Base-by-base conservation (phyloP, 2,329 filamentous ascomycete species). In the Sarocladium oryzae region DNA sequence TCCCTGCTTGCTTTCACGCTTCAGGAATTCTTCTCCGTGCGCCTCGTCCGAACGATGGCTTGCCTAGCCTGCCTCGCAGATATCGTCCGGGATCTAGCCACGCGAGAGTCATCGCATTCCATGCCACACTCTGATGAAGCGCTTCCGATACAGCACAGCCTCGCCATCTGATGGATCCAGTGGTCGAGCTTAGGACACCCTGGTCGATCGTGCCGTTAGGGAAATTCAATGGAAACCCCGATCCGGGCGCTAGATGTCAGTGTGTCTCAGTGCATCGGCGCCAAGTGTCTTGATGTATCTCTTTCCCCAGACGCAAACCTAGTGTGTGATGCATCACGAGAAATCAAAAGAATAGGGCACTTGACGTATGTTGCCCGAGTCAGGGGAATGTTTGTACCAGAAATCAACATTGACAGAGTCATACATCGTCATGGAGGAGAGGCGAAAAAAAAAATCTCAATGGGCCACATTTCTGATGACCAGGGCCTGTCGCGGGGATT, bases 201-300 rank as follows among this genome's bases (percentile, higher is more conserved):
- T 37, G 30, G 46, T 49, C 46, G 46, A 49, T 49, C 46, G 46
- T 36, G 21, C 46, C 30, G 46, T 49, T 49, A 49, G 32, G 46
- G 15, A 37, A 36, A 49, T 36, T 36, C 28, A 4, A n/a, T 37
- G 30, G 46, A 26, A 36, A 5, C 9, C 46, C 33, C 46, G 46
- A 49, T 49, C 32, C 46, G 46, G 33, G 26, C 43, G 26, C 43
- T 48, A 48, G 43, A 18, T 23, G 26, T n/a, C 43, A 48, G 43
- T 18, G 24, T 48, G 43, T 48, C 43, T 48, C 43, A 48, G 43
- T 48, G 43, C 26, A 48, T 48, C 43, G 43, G 43, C 26, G 43
- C 43, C 43, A 48, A 48, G 43, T 21, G 43, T 48, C 26, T 21
- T 10, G 43, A 24, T 48, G 43, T 23, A 48, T 33, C 26, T 48